A percentile compares a stretch with the other conserved stretches of the same genome.
phyloP scores from a whole-genome alignment of 2,329 filamentous ascomycete species.

The Epichloe coenophiala region DNA sequence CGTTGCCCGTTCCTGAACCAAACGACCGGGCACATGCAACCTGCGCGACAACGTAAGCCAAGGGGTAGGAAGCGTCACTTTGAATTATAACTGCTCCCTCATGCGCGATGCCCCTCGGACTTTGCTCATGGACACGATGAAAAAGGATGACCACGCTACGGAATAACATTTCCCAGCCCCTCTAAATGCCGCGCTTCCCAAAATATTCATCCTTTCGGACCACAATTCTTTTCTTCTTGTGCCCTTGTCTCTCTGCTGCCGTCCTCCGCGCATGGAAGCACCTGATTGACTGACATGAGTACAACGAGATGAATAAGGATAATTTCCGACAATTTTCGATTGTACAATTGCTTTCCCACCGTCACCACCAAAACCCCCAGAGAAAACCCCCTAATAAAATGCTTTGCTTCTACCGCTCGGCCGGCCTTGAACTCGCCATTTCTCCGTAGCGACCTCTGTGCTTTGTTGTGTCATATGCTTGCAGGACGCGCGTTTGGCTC shows the following conservation, averaged over 20 bases:
- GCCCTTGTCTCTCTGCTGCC: no score
- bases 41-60: no score
- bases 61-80: no score
- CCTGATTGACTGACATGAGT: no score
- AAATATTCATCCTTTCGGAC: no score
- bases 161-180: not conserved
- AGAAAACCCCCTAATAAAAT: not conserved
- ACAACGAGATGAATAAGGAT: not conserved
- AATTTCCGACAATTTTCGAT: not conserved
- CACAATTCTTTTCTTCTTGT: no score
- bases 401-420: conserved; percentile 9
- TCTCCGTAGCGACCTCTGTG: conserved; percentile 87
- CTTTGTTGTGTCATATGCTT: conserved; percentile 94
- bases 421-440: conserved; percentile 50
- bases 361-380: not conserved
- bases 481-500: conserved; percentile 83
- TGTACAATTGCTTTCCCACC: not conserved
- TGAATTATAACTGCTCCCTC: no score
- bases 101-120: no score
- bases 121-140: not conserved
- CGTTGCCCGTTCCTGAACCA: no score
- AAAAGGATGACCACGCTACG: not conserved
- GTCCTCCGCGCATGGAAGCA: no score
- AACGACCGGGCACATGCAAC: no score
- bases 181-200: no score